A percentile compares a stretch with the other conserved stretches of the same genome.
Evolutionary conservation across 345 rosid species (phyloP).

Genomic region (Odontarrhena argentea): DNA sequence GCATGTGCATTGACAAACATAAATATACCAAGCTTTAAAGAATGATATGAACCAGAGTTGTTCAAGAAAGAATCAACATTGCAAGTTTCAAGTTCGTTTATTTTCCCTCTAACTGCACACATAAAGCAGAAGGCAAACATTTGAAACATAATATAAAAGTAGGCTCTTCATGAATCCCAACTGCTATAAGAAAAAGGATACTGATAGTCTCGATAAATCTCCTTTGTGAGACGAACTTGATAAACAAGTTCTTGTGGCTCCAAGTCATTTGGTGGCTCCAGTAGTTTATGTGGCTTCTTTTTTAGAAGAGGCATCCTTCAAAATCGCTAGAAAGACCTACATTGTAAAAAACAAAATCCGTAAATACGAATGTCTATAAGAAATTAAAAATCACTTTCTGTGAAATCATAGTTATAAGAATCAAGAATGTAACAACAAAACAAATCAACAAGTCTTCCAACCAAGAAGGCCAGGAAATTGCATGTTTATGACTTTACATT

Average conservation of each 20-base stretch:
- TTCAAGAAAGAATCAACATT: constrained; percentile 23
- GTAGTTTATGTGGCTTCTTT: constrained; percentile 63
- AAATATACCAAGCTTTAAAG: constrained; percentile 16
- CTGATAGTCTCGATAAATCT: constrained; percentile 79
- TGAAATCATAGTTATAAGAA: constrained; percentile 20
- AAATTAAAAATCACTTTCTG: background rate
- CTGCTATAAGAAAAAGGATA: constrained; percentile 56
- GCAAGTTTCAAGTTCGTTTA: background rate
- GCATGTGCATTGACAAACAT: constrained; percentile 33
- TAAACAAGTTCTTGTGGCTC: constrained; percentile 71
- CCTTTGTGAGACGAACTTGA: constrained; percentile 95
- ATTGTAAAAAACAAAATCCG: background rate
- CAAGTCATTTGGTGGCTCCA: constrained; percentile 69
- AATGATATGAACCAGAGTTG: constrained; percentile 4
- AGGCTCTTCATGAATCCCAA: background rate
- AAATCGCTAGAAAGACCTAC: constrained; percentile 25
- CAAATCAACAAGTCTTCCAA: background rate
- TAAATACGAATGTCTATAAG: background rate
- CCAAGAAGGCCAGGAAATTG: background rate
- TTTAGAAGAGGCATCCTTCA: constrained; percentile 77
- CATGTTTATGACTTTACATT: background rate
- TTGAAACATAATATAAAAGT: constrained; percentile 12
- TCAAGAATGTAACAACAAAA: constrained; percentile 15
- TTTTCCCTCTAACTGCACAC: background rate
- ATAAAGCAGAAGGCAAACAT: background rate